A percentile compares a stretch with the other conserved stretches of the same genome.
Conservation (phyloP, 495 filamentous ascomycete genomes). For the Podospora australis region DNA sequence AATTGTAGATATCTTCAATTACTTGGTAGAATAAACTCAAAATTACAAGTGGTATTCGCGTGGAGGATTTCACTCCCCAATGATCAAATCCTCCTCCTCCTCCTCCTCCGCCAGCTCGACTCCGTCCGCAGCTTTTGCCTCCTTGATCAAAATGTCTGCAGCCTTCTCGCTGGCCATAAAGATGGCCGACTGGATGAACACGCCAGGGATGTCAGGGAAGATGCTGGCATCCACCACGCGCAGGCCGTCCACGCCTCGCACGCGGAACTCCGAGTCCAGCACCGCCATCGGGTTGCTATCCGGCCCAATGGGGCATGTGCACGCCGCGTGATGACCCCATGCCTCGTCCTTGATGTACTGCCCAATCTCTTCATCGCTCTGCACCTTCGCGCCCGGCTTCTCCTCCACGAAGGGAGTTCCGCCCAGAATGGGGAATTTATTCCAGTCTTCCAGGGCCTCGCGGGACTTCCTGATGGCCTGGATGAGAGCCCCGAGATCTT, state of each 20-base stretch:
- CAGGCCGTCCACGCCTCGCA: conserved; percentile 48
- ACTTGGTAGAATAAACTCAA: no score
- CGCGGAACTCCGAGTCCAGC: conserved; percentile 51
- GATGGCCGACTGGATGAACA: conserved; percentile 47
- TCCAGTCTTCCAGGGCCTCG: conserved; percentile 30
- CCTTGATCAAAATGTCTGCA: conserved; percentile 21
- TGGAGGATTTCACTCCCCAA: no score
- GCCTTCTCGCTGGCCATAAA: conserved; percentile 60
- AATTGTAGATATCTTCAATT: no score
- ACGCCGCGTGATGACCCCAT: conserved; percentile 57
- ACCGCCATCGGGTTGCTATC: conserved; percentile 51
- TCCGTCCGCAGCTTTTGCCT: not conserved
- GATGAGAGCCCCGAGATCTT: conserved; percentile 43
- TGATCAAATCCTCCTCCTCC: no score
- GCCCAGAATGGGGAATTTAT: conserved; percentile 13
- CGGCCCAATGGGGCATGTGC: conserved; percentile 51
- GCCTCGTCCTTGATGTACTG: conserved; percentile 45
- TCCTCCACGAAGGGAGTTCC: conserved; percentile 34
- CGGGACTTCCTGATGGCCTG: conserved; percentile 42
- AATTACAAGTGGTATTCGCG: no score
- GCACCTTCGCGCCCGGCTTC: conserved; percentile 40
- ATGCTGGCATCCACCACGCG: conserved; percentile 56
- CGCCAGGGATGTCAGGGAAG: conserved; percentile 52
- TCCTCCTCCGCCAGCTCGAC: no score
- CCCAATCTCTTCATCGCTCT: conserved; percentile 35